These are phyloP conservation scores for Cladorrhinum sp. DNA, from an alignment of 2,329 filamentous ascomycete genomes.

Conservation along the genomic window DNA sequence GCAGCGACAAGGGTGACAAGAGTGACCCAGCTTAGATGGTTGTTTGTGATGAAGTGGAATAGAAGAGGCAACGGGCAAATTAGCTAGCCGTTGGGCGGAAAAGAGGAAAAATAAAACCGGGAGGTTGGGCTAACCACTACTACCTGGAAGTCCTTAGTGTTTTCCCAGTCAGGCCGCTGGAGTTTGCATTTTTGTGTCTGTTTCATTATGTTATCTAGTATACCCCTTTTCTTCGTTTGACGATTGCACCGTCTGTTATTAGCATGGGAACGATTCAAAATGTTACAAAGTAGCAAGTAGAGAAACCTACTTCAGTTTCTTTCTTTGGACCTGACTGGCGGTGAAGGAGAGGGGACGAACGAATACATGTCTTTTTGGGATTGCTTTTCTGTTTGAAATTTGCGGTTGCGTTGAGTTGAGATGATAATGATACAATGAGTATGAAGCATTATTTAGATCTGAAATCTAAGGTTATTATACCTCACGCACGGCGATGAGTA, in stretches of 20 bases:
- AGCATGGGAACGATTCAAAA: not conserved
- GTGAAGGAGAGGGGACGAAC: not conserved
- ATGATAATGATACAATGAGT: not conserved
- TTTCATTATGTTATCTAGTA: constrained; percentile 8
- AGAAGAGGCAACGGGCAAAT: not conserved
- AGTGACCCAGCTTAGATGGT: not conserved
- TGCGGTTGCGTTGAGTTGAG: not conserved
- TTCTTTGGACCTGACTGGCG: not conserved
- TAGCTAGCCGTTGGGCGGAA: not conserved
- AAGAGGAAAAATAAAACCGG: not conserved
- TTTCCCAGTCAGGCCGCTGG: not conserved
- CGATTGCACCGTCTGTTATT: not conserved
- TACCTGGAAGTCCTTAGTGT: not conserved
- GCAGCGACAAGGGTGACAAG: not conserved
- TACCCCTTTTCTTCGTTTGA: constrained; percentile 7
- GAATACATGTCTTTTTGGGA: not conserved
- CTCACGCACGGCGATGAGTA: too few relatives aligned
- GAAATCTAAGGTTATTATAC: too few relatives aligned
- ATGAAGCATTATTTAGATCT: too few relatives aligned
- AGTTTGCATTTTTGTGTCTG: not conserved
- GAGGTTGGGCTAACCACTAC: not conserved
- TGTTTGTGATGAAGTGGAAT: not conserved
- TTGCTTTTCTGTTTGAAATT: not conserved
- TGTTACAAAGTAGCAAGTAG: not conserved
- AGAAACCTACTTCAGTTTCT: not conserved